Evolutionary conservation across 805 yeast genomes (phyloP), one percentile per base, ranked within the genome.

Genomic region (Cyberlindnera samutprakarnensis): DNA sequence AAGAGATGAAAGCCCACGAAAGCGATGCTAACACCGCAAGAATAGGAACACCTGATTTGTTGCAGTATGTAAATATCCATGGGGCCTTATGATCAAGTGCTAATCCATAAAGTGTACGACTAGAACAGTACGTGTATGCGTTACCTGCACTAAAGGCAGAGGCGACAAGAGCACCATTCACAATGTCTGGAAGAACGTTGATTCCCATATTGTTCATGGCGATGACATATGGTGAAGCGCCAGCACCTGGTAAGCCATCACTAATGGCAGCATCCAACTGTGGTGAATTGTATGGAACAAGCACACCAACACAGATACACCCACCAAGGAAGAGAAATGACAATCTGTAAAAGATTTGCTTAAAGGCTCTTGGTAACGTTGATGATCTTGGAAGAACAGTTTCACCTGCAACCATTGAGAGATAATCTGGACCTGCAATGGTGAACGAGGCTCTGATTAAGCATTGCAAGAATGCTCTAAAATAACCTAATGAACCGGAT

Each of bases 111-210:
- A 84, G 59, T 0, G 82, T 64, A 42, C 80, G 63, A 7, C 86
- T 71, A 0, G 90, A 78, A 38, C 86, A 76, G 49, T 73, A 83
- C 22, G 82, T 72, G 52, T 76, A 80, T 2, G 90, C 80, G 53
- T 84, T 84, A 32, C 94, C 95, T 2, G 94, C 87, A 22, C 87
- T 77, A 43, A 84, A 78, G 1, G 88, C 81, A 1, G 92, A 71
- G 5, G 84, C 65, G 33, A 86, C 64, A 34, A 86, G 67, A 19
- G 84, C 71, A 1, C 74, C 94, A 56, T 87, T 87, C 36, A 87
- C 86, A 38, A 86, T 67, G 48, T 78, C 72, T 20, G 94, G 94
- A 29, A 85, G 62, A 0, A 70, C 78, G 21, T 62, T 70, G 33
- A 86, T 79, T 1, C 72, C 69, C 47, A 84, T 59, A 40, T 77